These are phyloP conservation scores for Debaryomyces subglobosus DNA, from an alignment of 1,139 yeast species.

Conservation along the genomic window DNA sequence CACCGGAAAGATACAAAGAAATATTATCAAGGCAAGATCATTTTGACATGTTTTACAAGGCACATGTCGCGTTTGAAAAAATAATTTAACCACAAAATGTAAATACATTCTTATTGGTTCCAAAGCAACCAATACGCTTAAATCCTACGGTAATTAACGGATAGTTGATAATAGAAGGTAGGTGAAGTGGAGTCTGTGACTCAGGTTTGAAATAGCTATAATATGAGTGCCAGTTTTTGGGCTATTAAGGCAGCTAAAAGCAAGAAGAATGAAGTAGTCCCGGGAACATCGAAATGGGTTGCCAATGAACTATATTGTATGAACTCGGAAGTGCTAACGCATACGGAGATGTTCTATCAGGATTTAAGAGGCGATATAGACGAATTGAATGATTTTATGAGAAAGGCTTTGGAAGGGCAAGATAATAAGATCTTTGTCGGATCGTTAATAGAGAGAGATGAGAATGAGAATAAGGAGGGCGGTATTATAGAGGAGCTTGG, in stretches of 20 bases:
- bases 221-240: slow-evolving; percentile 36
- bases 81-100: slow-evolving; percentile 6
- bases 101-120: background rate
- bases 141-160: background rate
- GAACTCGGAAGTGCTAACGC: slow-evolving; percentile 30
- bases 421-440: slow-evolving; percentile 7
- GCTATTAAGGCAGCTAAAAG: slow-evolving; percentile 36
- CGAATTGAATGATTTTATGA: slow-evolving; percentile 27
- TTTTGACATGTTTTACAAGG: background rate
- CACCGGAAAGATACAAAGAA: background rate
- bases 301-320: slow-evolving; percentile 35
- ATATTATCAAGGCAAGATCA: background rate
- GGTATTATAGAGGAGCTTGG: background rate
- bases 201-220: slow-evolving; percentile 2
- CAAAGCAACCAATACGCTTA: background rate
- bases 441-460: background rate
- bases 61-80: slow-evolving; percentile 6
- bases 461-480: background rate
- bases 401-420: slow-evolving; percentile 18
- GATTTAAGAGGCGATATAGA: slow-evolving; percentile 24
- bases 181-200: slow-evolving; percentile 3
- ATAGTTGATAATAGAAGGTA: slow-evolving; percentile 1
- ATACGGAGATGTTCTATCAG: slow-evolving; percentile 24
- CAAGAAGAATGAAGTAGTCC: slow-evolving; percentile 30
- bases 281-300: slow-evolving; percentile 45